Conservation (phyloP, 805 yeast species). For the Scheffersomyces stipitis region DNA sequence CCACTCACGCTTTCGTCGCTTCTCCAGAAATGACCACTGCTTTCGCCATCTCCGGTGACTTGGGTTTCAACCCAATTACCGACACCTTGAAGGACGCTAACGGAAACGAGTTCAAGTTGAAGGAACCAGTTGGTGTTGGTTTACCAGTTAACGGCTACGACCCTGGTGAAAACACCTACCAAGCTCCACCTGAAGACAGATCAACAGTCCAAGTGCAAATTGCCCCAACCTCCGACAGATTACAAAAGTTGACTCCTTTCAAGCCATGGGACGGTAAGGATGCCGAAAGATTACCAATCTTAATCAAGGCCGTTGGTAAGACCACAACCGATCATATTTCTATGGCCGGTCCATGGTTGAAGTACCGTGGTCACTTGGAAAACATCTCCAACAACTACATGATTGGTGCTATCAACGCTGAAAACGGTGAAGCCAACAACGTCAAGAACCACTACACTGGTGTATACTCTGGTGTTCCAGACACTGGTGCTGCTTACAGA, state of each 20-base stretch:
- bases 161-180: slow-evolving; percentile 91
- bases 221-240: slow-evolving; percentile 91
- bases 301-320: slow-evolving; percentile 95
- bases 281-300: slow-evolving; percentile 82
- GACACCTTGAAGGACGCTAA: slow-evolving; percentile 84
- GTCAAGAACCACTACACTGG: slow-evolving; percentile 91
- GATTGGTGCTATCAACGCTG: slow-evolving; percentile 99
- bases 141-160: slow-evolving; percentile 90
- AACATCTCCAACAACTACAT: slow-evolving; percentile 98
- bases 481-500: slow-evolving; percentile 93
- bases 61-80: slow-evolving; percentile 93
- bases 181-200: slow-evolving; percentile 94
- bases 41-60: slow-evolving; percentile 92
- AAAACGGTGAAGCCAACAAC: slow-evolving; percentile 90
- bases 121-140: slow-evolving; percentile 87
- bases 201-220: slow-evolving; percentile 69
- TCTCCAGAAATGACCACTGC: slow-evolving; percentile 97
- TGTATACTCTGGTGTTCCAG: slow-evolving; percentile 93
- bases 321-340: slow-evolving; percentile 99
- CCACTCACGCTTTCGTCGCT: slow-evolving; percentile 94
- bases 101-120: slow-evolving; percentile 86
- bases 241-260: slow-evolving; percentile 92
- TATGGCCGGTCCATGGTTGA: slow-evolving; percentile 99
- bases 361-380: slow-evolving; percentile 99
- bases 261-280: slow-evolving; percentile 97